phyloP scores from a whole-genome alignment of 164 flowering plant genomes.

The Vitis rupestris region DNA sequence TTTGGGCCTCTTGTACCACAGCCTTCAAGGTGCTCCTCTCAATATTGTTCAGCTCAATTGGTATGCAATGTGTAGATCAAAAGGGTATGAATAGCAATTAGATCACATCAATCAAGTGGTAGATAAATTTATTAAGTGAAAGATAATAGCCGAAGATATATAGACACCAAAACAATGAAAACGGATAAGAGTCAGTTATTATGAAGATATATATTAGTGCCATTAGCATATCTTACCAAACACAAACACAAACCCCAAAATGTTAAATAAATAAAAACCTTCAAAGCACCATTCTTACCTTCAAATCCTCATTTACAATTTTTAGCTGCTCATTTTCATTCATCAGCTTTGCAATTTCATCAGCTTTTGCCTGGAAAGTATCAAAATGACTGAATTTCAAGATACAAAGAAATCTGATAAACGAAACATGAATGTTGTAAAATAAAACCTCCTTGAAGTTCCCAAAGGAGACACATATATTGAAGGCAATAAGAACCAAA shows the following conservation, averaged over 20 bases:
- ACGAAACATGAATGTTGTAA: background rate
- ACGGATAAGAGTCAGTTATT: too few relatives aligned
- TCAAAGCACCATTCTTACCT: constrained; percentile 43
- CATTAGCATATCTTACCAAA: background rate
- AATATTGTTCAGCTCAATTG: too few relatives aligned
- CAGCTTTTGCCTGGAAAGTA: constrained; percentile 81
- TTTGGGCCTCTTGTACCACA: too few relatives aligned
- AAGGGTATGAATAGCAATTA: background rate
- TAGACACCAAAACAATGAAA: too few relatives aligned
- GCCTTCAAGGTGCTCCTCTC: too few relatives aligned
- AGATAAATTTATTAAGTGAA: too few relatives aligned
- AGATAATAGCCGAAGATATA: too few relatives aligned
- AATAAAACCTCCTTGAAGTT: background rate
- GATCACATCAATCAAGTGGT: background rate
- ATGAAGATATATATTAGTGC: too few relatives aligned
- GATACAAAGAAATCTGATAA: background rate
- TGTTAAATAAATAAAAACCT: background rate
- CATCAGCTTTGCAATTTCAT: constrained; percentile 91
- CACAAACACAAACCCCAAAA: background rate
- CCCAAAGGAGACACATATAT: background rate
- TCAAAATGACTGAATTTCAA: background rate
- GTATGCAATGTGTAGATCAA: background rate
- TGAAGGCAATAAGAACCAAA: background rate
- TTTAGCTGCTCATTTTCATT: constrained; percentile 92
- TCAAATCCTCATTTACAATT: constrained; percentile 62